phyloP scores from a whole-genome alignment of 2,329 filamentous ascomycete genomes.

The Clarireedia hainanense region DNA sequence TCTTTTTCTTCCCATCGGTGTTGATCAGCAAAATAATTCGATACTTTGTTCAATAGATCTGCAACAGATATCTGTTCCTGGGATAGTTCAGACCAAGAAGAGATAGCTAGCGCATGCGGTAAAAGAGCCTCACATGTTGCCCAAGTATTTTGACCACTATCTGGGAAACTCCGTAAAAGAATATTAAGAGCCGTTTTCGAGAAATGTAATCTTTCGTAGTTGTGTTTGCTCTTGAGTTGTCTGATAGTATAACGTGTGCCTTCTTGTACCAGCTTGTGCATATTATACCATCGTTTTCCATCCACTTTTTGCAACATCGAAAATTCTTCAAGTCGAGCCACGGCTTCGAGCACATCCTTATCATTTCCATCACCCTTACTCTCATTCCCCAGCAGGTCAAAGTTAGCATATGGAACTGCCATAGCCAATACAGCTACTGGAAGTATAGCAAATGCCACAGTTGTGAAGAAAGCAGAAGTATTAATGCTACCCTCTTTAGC shows the following conservation, averaged over 20 bases:
- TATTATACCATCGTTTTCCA: background rate
- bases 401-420: background rate
- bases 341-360: background rate
- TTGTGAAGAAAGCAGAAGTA: background rate
- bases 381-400: no score
- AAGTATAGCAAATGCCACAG: background rate
- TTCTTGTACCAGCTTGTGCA: background rate
- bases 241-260: background rate
- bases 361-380: background rate
- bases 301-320: slow-evolving; percentile 5
- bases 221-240: background rate
- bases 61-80: background rate
- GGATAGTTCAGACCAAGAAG: background rate
- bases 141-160: background rate
- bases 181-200: background rate
- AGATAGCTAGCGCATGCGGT: background rate
- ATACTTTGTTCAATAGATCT: background rate
- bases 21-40: background rate
- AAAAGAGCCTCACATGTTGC: background rate
- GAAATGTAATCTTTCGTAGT: background rate
- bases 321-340: slow-evolving; percentile 5
- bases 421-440: background rate
- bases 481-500: background rate
- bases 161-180: background rate
- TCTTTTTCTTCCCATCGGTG: background rate